These are phyloP conservation scores for Daldinia vernicosa DNA, from an alignment of 495 filamentous ascomycete genomes.

Conservation along the genomic window DNA sequence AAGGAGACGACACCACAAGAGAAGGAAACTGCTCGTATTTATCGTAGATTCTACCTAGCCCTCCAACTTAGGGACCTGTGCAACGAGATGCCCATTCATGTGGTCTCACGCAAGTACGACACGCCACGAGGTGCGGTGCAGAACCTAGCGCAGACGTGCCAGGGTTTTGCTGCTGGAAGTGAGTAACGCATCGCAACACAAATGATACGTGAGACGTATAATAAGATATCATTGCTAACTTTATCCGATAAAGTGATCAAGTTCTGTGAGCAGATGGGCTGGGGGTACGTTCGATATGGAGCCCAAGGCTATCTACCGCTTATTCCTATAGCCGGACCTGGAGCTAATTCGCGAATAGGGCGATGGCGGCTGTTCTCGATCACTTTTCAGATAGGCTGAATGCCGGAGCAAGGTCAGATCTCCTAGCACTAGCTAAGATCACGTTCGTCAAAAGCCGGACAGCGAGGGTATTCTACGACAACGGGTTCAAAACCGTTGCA, in stretches of 20 bases:
- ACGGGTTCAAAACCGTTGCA: slow-evolving; percentile 74
- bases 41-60: slow-evolving; percentile 81
- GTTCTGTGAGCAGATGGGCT: slow-evolving; percentile 73
- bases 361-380: slow-evolving; percentile 77
- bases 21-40: slow-evolving; percentile 67
- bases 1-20: slow-evolving; percentile 71
- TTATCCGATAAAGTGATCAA: slow-evolving; percentile 67
- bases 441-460: slow-evolving; percentile 82
- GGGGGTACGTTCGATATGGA: slow-evolving; percentile 52
- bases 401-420: slow-evolving; percentile 76
- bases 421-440: slow-evolving; percentile 76
- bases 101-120: slow-evolving; percentile 74
- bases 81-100: slow-evolving; percentile 77
- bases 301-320: not conserved
- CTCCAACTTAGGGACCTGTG: slow-evolving; percentile 84
- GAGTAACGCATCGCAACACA: slow-evolving; percentile 36
- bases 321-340: slow-evolving; percentile 2
- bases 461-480: slow-evolving; percentile 79
- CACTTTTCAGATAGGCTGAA: slow-evolving; percentile 80
- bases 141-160: slow-evolving; percentile 75
- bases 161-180: slow-evolving; percentile 79
- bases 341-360: slow-evolving; percentile 44
- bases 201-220: not conserved
- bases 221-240: slow-evolving; percentile 31
- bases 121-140: slow-evolving; percentile 76